Base-by-base conservation (phyloP, 164 flowering plant species). In the Umbilicus rupestris region DNA sequence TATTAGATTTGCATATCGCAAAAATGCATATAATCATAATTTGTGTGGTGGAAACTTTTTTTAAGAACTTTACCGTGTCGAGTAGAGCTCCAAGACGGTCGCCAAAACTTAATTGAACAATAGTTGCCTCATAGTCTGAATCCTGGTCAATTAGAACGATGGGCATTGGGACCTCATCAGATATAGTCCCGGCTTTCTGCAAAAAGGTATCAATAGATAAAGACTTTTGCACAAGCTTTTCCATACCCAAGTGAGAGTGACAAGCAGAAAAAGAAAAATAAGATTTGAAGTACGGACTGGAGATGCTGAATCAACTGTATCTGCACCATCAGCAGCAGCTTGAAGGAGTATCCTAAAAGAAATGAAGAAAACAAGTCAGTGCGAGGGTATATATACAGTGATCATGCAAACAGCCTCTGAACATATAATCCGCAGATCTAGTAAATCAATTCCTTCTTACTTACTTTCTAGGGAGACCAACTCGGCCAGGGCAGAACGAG, bases 21-120 rank as follows among this genome's bases (percentile, higher is more conserved):
- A 57, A 57, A 57, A 57, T 24, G 37, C 63, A 59, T 16, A 31
- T 31, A 62, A 62, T 17, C 41, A 4, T 17, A 30, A 33, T 17
- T 16, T 5, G 39, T 15, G n/a, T 20, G 3, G 24, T 3, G 22
- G 12, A 30, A 29, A 31, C 3, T 46, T 17, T 3, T 5, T 44
- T 26, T 20, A 68, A 65, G 66, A 57, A 77, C 62, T 62, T 78
- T 66, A 91, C 97, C 75, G 99, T 94, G 80, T 94, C 99, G 78
- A 91, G 71, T 8, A 94, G 88, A 66, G 96, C 97, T 35, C 97
- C 97, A 70, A 94, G 89, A 55, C 98, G 97, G 80, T 94, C 98
- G 57, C 98, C 96, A 83, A 94, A 94, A 80, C 96, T 89, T 68
- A 94, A 73, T 72, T 94, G 84, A 42, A 91, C 97, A 59, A 88